Evolutionary conservation across 805 yeast genomes (phyloP).

Genomic region (Maudiozyma bulderi): DNA sequence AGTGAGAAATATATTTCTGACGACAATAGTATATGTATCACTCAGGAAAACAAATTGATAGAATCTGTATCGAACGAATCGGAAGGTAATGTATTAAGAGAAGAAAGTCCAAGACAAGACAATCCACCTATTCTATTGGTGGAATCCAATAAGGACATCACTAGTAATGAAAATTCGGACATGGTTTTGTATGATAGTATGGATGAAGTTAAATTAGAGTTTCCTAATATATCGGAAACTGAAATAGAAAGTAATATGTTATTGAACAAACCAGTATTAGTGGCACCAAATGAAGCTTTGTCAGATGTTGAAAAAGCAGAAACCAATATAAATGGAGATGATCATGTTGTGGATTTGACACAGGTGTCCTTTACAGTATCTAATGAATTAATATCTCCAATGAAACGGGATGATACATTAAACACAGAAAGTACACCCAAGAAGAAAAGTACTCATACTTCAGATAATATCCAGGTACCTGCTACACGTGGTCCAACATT

Average conservation of each 20-base stretch:
- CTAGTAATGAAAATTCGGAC: neutral
- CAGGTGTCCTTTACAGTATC: conserved; percentile 25
- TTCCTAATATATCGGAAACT: conserved; percentile 4
- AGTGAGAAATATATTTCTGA: neutral
- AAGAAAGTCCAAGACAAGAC: too few relatives aligned
- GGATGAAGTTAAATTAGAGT: conserved; percentile 3
- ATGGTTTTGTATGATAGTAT: conserved; percentile 4
- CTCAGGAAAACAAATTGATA: neutral
- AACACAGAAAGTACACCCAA: neutral
- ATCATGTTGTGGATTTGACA: conserved; percentile 20
- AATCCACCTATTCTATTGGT: too few relatives aligned
- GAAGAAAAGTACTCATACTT: neutral
- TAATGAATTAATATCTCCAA: conserved; percentile 21
- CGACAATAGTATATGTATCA: neutral
- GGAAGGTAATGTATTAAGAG: neutral
- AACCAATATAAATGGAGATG: neutral
- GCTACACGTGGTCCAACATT: conserved; percentile 24
- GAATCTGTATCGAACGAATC: neutral
- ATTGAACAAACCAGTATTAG: neutral
- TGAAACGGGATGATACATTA: conserved; percentile 7
- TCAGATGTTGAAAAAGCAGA: neutral
- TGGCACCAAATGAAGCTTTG: neutral
- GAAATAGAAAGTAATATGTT: neutral
- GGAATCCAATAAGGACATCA: neutral
- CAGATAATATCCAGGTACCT: conserved; percentile 20